Evolutionary conservation across 2,329 filamentous ascomycete species (phyloP), one percentile per base, ranked within the genome.

Genomic region (Ophiocordyceps sinensis): DNA sequence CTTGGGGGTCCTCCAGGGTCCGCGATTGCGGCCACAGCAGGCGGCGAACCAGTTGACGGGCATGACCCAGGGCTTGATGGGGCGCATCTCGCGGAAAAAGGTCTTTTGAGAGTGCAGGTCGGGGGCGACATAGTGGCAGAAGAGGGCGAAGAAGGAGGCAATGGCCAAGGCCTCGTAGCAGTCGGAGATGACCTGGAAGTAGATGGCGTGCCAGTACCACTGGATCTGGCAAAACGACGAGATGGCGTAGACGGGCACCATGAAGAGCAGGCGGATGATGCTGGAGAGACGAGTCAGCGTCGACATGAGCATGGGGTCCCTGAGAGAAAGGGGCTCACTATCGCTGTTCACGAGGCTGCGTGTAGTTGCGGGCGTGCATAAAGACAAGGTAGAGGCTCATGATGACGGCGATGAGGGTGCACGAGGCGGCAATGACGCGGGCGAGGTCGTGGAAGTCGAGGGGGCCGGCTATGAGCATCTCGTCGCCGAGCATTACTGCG

Each of bases 121-220:
- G 8, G 82, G 81, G 5, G 81, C 83, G 46, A 86, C 71, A 59
- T 91, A 91, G 54, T 85, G 74, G 57, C 85, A 91, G 53, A 93
- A 65, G 37, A 93, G 67, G 9, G 82, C 77, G 62, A 93, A 93
- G 67, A 93, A 94, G 47, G 82, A 84, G 28, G 83, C 80, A 48
- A 93, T 88, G 43, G 85, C 84, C 53, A 93, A 89, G 11, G 86
- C 85, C 64, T 93, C 86, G 59, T 93, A 93, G 62, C 84, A 89
- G 57, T 91, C 82, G 52, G 82, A 77, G 36, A 89, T 65, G 40
- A 91, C 79, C 53, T 85, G 73, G 57, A 82, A 91, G 64, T 93
- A 93, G 43, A 91, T 75, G 38, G 81, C 77, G 53, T 87, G 74
- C 57, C 71, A 75, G 66, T 91, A 89, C 64, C 74, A 87, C 49